Evolutionary conservation across 2,329 filamentous ascomycete species (phyloP).

Genomic region (Immersiporthe knoxdaviesiana): DNA sequence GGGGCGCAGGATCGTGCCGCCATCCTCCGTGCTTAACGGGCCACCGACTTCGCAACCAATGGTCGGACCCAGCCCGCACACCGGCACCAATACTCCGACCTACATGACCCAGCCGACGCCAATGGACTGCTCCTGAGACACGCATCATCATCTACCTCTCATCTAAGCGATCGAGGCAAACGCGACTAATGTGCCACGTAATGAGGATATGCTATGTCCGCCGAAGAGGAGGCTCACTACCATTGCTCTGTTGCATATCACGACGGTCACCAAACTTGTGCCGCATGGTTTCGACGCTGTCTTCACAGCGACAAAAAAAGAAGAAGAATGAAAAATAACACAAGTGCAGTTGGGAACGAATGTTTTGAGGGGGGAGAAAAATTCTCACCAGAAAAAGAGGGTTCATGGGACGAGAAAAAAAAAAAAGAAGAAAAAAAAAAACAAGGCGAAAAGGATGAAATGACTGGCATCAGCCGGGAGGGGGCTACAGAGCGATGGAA

Average conservation of each 20-base stretch:
- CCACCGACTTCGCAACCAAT: slow-evolving; percentile 20
- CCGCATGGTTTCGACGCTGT: not conserved
- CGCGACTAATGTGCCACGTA: not conserved
- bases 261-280: slow-evolving; percentile 3
- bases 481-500: not conserved
- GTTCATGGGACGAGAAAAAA: not conserved
- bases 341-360: not conserved
- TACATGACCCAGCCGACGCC: slow-evolving; percentile 23
- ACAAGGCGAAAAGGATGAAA: not conserved
- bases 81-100: slow-evolving; percentile 17
- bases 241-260: not conserved
- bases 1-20: slow-evolving; percentile 11
- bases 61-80: slow-evolving; percentile 18
- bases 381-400: not conserved
- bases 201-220: not conserved
- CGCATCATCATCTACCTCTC: no score
- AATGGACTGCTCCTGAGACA: slow-evolving; percentile 23
- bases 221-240: not conserved
- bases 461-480: not conserved
- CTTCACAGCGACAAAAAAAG: not conserved
- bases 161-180: not conserved
- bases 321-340: no score
- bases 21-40: slow-evolving; percentile 13
- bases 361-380: not conserved
- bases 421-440: not conserved